These are phyloP conservation scores for Wallemia ichthyophaga DNA, from an alignment of 1,284 basidiomycete species.

Conservation along the genomic window DNA sequence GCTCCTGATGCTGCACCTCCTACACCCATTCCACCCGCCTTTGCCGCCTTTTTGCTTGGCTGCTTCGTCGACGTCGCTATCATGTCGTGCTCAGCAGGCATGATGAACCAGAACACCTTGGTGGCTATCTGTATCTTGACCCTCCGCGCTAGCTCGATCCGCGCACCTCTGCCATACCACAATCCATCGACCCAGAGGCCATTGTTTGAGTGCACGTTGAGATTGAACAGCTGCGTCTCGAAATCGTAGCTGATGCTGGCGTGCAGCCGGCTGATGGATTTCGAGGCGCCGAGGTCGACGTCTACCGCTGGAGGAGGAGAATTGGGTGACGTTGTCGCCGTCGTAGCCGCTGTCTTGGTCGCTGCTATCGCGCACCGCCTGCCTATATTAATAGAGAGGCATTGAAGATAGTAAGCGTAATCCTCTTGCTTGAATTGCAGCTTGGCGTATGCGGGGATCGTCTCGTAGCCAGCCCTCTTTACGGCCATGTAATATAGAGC, in stretches of 20 bases:
- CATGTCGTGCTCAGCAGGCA: conserved; percentile 18
- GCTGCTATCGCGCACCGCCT: conserved; percentile 20
- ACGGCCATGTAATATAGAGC: background rate
- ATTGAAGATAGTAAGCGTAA: conserved; percentile 64
- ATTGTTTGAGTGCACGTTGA: conserved; percentile 75
- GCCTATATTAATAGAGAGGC: conserved; percentile 36
- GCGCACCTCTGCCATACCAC: conserved; percentile 64
- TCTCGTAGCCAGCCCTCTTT: conserved; percentile 5
- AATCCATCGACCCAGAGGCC: conserved; percentile 93
- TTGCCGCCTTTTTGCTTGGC: background rate
- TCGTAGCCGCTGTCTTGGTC: no score
- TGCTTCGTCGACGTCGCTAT: background rate
- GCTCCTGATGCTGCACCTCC: no score
- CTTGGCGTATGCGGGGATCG: conserved; percentile 66
- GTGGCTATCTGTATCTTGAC: conserved; percentile 92
- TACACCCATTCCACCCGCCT: background rate
- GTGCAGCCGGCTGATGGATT: conserved; percentile 85
- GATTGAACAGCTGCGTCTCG: conserved; percentile 56
- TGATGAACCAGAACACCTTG: conserved; percentile 82
- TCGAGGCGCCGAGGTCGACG: conserved; percentile 83
- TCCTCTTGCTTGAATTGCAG: conserved; percentile 45
- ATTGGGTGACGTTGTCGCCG: no score
- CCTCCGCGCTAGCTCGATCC: conserved; percentile 53
- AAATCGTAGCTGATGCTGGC: conserved; percentile 80
- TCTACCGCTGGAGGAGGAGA: conserved; percentile 48